Base-by-base conservation (phyloP, 805 yeast genomes). In the Wickerhamomyces canadensis region DNA sequence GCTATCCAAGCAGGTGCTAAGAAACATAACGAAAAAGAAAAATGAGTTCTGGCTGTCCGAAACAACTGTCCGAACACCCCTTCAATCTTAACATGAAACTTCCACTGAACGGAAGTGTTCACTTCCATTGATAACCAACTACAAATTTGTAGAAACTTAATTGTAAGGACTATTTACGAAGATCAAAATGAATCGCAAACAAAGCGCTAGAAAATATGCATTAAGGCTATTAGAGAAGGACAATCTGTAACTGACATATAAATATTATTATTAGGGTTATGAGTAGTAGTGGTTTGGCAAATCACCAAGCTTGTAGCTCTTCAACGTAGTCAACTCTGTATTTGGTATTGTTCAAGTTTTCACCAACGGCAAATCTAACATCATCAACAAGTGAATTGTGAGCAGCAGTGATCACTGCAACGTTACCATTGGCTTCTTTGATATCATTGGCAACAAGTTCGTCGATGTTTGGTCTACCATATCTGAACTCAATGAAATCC, bases 251-350 rank as follows among this genome's bases (percentile, higher is more conserved):
- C n/a, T n/a, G n/a, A n/a, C n/a, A n/a, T n/a, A n/a, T n/a, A n/a
- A n/a, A n/a, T n/a, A n/a, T n/a, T n/a, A n/a, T n/a, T n/a, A n/a
- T n/a, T n/a, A n/a, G n/a, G n/a, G n/a, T n/a, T n/a, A n/a, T n/a
- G n/a, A n/a, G n/a, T n/a, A n/a, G n/a, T n/a, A n/a, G n/a, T n/a
- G n/a, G n/a, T n/a, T n/a, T n/a, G n/a, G n/a, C n/a, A n/a, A n/a
- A 28, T 49, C 36, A 68, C 85, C 84, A 78, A 13, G 67, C 68
- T 57, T 78, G 82, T 33, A 78, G 55, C 48, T 76, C 78, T 53
- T 78, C 84, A 45, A 61, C 65, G 42, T 70, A 63, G 36, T 76
- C 83, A n/a, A 78, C 63, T 44, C 78, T 60, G 36, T 68, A 64
- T 14, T 50, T 47, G 9, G 40, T 29, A 16, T 19, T 25, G 6